phyloP scores from a whole-genome alignment of 2,329 filamentous ascomycete species.

The Myriangium duriaei region DNA sequence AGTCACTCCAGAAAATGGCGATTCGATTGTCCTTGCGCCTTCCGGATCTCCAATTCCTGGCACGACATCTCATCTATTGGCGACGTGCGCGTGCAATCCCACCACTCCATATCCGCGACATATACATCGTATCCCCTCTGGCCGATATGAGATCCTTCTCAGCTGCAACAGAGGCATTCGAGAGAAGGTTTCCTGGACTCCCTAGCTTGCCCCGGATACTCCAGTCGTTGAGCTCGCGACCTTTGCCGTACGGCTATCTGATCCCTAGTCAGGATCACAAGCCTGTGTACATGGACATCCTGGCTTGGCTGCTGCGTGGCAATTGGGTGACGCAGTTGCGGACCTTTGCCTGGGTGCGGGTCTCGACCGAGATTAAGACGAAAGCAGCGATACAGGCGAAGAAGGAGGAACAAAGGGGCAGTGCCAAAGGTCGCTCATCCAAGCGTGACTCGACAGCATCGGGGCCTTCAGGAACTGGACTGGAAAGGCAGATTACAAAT shows the following conservation, averaged over 20 bases:
- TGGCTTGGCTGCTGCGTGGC: conserved; percentile 84
- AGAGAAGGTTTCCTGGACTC: conserved; percentile 66
- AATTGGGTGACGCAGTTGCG: conserved; percentile 91
- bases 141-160: conserved; percentile 64
- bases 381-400: conserved; percentile 5
- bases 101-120: conserved; percentile 77
- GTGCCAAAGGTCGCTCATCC: conserved; percentile 2
- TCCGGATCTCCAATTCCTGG: conserved; percentile 71
- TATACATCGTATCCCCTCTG: conserved; percentile 84
- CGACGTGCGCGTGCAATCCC: conserved; percentile 82
- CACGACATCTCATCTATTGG: conserved; percentile 93
- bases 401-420: conserved; percentile 8
- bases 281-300: conserved; percentile 73
- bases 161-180: conserved; percentile 58
- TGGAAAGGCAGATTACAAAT: conserved; percentile 5
- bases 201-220: conserved; percentile 78
- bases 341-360: conserved; percentile 68
- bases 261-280: conserved; percentile 83
- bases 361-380: conserved; percentile 14
- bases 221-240: conserved; percentile 65
- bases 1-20: conserved; percentile 59
- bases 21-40: conserved; percentile 57
- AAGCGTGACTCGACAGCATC: conserved; percentile 8
- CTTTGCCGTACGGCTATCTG: conserved; percentile 69
- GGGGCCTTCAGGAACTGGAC: conserved; percentile 4